A percentile compares a stretch with the other conserved stretches of the same genome.
These are phyloP conservation scores for Penicillium sp. DNA, from an alignment of 2,329 filamentous ascomycete genomes.

Conservation along the genomic window DNA sequence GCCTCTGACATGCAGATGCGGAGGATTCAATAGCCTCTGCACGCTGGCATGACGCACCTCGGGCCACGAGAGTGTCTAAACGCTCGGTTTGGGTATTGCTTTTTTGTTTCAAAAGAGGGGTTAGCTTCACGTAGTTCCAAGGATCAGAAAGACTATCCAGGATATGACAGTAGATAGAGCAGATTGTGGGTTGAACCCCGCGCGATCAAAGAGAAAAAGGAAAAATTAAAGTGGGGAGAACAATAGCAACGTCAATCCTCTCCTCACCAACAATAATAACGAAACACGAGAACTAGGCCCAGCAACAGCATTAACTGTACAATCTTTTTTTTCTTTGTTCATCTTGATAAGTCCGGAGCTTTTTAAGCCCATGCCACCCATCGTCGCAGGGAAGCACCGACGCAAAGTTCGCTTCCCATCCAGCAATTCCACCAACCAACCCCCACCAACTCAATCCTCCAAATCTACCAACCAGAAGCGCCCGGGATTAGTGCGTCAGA, in stretches of 20 bases:
- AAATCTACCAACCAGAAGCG: slow-evolving; percentile 17
- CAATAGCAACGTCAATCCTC: slow-evolving; percentile 7
- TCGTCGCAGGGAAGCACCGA: slow-evolving; percentile 36
- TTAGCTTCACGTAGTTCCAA: neutral
- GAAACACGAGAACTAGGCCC: neutral
- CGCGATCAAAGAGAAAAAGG: neutral
- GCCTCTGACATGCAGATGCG: slow-evolving; percentile 16
- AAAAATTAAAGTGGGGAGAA: slow-evolving; percentile 10
- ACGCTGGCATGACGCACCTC: slow-evolving; percentile 15
- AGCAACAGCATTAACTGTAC: neutral
- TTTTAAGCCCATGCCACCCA: slow-evolving; percentile 31
- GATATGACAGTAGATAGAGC: neutral
- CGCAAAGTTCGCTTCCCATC: slow-evolving; percentile 42
- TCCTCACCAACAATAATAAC: slow-evolving; percentile 1
- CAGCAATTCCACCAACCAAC: slow-evolving; percentile 27
- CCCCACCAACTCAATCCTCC: slow-evolving; percentile 17
- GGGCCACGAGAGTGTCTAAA: slow-evolving; percentile 7
- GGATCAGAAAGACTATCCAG: neutral
- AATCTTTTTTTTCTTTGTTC: neutral
- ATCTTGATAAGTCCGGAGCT: neutral
- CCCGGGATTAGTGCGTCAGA: slow-evolving; percentile 7
- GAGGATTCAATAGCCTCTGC: slow-evolving; percentile 18
- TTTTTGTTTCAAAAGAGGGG: neutral
- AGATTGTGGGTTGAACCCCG: neutral
- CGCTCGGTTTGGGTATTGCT: neutral